These are phyloP conservation scores for Linum lewisii DNA, from an alignment of 345 rosid species.

Conservation along the genomic window DNA sequence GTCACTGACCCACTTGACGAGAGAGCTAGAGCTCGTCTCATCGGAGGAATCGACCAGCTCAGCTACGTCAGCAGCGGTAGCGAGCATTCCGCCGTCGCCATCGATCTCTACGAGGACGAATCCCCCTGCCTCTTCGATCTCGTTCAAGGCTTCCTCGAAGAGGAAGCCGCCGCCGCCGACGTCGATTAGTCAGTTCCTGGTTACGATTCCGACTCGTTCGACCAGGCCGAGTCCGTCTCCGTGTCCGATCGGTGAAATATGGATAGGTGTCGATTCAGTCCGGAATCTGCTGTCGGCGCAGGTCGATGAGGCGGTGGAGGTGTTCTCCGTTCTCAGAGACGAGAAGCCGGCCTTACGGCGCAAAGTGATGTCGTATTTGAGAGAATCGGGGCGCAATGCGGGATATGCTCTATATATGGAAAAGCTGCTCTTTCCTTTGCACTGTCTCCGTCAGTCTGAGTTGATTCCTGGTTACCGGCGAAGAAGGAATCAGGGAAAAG, in stretches of 20 bases:
- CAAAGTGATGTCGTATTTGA: slow-evolving; percentile 45
- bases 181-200: not conserved
- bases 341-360: slow-evolving; percentile 36
- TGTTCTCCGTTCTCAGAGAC: slow-evolving; percentile 24
- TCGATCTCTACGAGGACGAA: slow-evolving; percentile 17
- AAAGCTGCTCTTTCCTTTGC: no score
- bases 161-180: slow-evolving; percentile 22
- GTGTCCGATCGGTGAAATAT: slow-evolving; percentile 25
- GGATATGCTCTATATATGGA: no score
- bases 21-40: slow-evolving; percentile 53
- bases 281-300: slow-evolving; percentile 30
- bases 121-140: slow-evolving; percentile 72
- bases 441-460: no score
- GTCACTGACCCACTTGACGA: slow-evolving; percentile 53
- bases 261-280: slow-evolving; percentile 32
- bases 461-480: no score
- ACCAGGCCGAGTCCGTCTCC: slow-evolving; percentile 8
- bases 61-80: slow-evolving; percentile 64
- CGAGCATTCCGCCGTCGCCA: slow-evolving; percentile 52
- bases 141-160: slow-evolving; percentile 61
- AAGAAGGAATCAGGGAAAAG: no score
- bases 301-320: slow-evolving; percentile 40
- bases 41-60: slow-evolving; percentile 23
- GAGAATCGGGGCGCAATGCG: slow-evolving; percentile 72
- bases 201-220: slow-evolving; percentile 41